phyloP scores from a whole-genome alignment of 495 filamentous ascomycete genomes.

The Endocarpon pusillum region DNA sequence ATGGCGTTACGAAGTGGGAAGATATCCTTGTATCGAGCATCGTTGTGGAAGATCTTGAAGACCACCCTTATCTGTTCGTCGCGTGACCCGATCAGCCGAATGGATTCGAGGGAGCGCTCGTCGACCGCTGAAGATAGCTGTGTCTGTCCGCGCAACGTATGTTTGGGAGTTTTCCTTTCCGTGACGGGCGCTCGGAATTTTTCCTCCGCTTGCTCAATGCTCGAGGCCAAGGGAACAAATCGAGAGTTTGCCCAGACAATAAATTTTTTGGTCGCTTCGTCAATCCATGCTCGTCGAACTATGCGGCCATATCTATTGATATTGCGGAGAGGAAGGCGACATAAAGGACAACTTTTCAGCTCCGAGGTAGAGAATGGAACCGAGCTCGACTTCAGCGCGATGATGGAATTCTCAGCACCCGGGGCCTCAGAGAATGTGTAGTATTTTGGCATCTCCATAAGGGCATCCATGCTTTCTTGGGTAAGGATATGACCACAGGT shows the following conservation, averaged over 20 bases:
- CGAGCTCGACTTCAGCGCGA: slow-evolving; percentile 21
- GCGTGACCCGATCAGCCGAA: neutral
- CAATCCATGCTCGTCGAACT: slow-evolving; percentile 41
- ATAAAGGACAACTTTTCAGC: slow-evolving; percentile 44
- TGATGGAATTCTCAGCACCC: slow-evolving; percentile 25
- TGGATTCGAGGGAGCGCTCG: neutral
- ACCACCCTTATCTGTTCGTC: neutral
- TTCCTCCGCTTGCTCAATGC: no score
- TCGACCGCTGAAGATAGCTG: no score
- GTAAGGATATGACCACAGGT: slow-evolving; percentile 51
- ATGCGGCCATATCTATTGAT: slow-evolving; percentile 52
- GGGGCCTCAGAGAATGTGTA: slow-evolving; percentile 27
- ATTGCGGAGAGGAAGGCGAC: slow-evolving; percentile 42
- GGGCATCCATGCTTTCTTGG: slow-evolving; percentile 41
- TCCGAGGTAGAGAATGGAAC: slow-evolving; percentile 35
- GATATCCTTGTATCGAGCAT: slow-evolving; percentile 21
- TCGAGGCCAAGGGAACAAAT: slow-evolving; percentile 34
- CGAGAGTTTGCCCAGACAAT: slow-evolving; percentile 30
- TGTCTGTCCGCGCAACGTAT: neutral
- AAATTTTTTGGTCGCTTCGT: slow-evolving; percentile 54
- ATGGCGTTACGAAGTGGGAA: slow-evolving; percentile 24
- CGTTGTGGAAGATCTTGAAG: neutral
- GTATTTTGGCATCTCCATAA: slow-evolving; percentile 41
- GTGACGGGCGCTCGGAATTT: no score
- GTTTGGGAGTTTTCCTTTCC: neutral